Percentiles rank a stretch among this genome's conserved stretches.
phyloP scores from a whole-genome alignment of 805 yeast genomes.

The Saturnispora zaruensis region DNA sequence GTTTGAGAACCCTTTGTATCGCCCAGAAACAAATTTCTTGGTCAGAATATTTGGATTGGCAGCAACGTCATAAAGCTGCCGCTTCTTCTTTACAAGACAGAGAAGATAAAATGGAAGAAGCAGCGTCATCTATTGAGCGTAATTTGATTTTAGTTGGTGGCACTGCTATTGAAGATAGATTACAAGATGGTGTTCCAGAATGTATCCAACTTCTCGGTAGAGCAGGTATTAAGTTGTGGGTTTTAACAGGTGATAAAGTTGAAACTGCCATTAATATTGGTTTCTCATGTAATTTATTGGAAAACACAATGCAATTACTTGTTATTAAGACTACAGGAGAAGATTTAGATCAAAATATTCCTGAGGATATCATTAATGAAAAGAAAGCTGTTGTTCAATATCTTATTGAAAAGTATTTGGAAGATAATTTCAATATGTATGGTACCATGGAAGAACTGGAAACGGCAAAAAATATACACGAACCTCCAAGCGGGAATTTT shows the following conservation, averaged over 20 bases:
- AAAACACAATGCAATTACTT: conserved; percentile 66
- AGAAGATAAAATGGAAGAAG: conserved; percentile 65
- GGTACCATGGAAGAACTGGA: conserved; percentile 53
- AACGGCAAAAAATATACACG: conserved; percentile 49
- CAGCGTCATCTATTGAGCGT: conserved; percentile 65
- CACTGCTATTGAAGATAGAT: conserved; percentile 78
- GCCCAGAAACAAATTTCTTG: conserved; percentile 62
- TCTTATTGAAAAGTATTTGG: conserved; percentile 45
- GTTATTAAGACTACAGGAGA: conserved; percentile 54
- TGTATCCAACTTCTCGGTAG: conserved; percentile 58
- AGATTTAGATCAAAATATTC: conserved; percentile 39
- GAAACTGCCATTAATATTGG: conserved; percentile 87
- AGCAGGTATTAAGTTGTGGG: conserved; percentile 84
- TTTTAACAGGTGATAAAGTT: conserved; percentile 80
- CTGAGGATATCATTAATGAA: conserved; percentile 19
- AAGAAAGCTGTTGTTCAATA: conserved; percentile 33
- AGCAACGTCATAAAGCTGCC: conserved; percentile 51
- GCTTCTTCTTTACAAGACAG: conserved; percentile 52
- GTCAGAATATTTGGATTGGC: conserved; percentile 58
- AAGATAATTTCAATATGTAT: conserved; percentile 45
- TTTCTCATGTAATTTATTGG: conserved; percentile 70
- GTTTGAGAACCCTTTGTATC: conserved; percentile 72
- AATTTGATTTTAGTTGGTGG: conserved; percentile 65
- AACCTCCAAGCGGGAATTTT: conserved; percentile 56
- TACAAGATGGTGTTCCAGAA: conserved; percentile 84